Conservation (phyloP, 169 alveolate species). For the Plasmodium adleri region DNA sequence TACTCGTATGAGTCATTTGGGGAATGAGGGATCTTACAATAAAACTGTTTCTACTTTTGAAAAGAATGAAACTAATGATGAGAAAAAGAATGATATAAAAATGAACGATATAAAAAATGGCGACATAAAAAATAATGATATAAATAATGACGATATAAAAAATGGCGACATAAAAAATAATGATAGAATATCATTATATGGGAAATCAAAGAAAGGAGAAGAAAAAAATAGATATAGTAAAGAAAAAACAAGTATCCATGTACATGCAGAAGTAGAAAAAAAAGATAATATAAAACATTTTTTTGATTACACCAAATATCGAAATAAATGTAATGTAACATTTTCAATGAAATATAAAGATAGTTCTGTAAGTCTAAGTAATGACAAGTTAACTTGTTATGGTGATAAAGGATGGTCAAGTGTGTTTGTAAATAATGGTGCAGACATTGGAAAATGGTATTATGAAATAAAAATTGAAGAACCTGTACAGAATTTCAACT, state of each 20-base stretch:
- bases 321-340: constrained; percentile 49
- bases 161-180: not conserved
- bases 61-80: not conserved
- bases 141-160: constrained; percentile 5
- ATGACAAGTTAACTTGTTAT: constrained; percentile 69
- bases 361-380: constrained; percentile 48
- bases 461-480: constrained; percentile 80
- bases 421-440: constrained; percentile 72
- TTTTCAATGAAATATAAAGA: constrained; percentile 75
- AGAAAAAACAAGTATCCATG: not conserved
- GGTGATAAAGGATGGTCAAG: constrained; percentile 78
- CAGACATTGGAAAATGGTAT: constrained; percentile 80
- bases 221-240: not conserved
- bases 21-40: too few relatives aligned
- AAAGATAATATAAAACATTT: constrained; percentile 57
- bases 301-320: constrained; percentile 40
- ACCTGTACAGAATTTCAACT: constrained; percentile 53
- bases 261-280: constrained; percentile 21
- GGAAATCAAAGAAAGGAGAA: not conserved
- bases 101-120: not conserved
- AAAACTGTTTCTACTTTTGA: too few relatives aligned
- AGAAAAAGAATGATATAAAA: not conserved
- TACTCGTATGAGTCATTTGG: too few relatives aligned
- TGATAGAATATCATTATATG: constrained; percentile 2
- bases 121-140: not conserved